Evolutionary conservation across 1,284 basidiomycete genomes (phyloP), one percentile per base, ranked within the genome.

Genomic region (Pulchroboletus neoregius): DNA sequence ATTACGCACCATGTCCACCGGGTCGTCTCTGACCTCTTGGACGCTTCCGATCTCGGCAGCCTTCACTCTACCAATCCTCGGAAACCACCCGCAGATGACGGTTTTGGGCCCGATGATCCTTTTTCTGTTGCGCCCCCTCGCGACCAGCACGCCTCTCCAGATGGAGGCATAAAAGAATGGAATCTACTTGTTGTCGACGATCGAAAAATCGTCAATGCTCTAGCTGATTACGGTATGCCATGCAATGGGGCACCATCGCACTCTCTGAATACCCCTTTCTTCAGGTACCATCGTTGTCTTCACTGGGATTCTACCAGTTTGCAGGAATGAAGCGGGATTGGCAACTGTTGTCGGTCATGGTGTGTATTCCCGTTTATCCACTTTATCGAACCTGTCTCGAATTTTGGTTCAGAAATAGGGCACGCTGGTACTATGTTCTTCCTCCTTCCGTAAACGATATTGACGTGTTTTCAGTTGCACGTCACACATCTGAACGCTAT

Each of bases 301-400:
- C 57, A 92, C 89, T 0, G 94, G 94, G 0, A 91, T 97, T 41
- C 66, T 97, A 7, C 91, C 90, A 0, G 71, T 94, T 5, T 85
- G 83, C 39, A 72, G 71, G 50, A 84, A 92, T 52, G 87, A 93
- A 53, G 78, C 87, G 52, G 93, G 92, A 0, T 69, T 98, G 0
- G 91, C 94, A 1, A 87, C 87, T 6, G 85, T 97, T 1, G 69
- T 97, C 2, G 82, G 90, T 1, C 94, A 97, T 66, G 91, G 91
- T 84, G 51, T 38, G 76, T 24, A 15, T 63, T 31, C 31, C 5
- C 42, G 26, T n/a, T 38, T 45, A 23, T 18, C 43, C 20, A 16
- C 4, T 43, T 39, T 24, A 12, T 37, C 6, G 13, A 32, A 12
- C 6, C 7, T 33, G 12, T 39, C 43, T 45, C 31, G 20, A 50